These are phyloP conservation scores for Micractinium sp. DNA, from an alignment of 139 green algal species.

Conservation along the genomic window DNA sequence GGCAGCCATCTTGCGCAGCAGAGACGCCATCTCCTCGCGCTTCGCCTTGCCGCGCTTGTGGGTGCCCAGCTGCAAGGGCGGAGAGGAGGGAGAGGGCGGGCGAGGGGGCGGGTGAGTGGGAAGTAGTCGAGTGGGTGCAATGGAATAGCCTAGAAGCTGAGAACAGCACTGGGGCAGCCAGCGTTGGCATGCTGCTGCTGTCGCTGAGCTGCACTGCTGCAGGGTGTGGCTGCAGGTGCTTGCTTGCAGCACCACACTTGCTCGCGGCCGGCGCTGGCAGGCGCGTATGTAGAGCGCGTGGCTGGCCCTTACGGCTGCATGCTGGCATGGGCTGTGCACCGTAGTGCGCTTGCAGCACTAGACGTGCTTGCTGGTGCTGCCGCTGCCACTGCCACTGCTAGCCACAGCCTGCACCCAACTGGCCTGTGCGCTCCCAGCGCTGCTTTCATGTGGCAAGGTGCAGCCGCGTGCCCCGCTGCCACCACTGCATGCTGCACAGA, in stretches of 20 bases:
- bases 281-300: no score
- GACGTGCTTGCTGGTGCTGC: not conserved
- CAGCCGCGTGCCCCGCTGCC: not conserved
- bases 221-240: not conserved
- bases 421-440: not conserved
- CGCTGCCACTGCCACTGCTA: no score
- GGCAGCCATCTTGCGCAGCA: slow-evolving; percentile 79
- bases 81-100: not conserved
- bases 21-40: slow-evolving; percentile 88
- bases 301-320: not conserved
- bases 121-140: not conserved
- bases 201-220: no score
- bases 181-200: no score
- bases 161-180: no score
- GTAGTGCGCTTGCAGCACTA: not conserved
- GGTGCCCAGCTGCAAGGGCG: slow-evolving; percentile 85
- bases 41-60: slow-evolving; percentile 96
- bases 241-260: not conserved
- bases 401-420: not conserved
- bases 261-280: no score
- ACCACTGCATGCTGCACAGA: not conserved
- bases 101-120: not conserved
- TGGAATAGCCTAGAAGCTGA: not conserved
- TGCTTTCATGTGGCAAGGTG: no score
- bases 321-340: not conserved